phyloP scores from a whole-genome alignment of 306 rosid genomes.

The Amphicarpaea edgeworthii region DNA sequence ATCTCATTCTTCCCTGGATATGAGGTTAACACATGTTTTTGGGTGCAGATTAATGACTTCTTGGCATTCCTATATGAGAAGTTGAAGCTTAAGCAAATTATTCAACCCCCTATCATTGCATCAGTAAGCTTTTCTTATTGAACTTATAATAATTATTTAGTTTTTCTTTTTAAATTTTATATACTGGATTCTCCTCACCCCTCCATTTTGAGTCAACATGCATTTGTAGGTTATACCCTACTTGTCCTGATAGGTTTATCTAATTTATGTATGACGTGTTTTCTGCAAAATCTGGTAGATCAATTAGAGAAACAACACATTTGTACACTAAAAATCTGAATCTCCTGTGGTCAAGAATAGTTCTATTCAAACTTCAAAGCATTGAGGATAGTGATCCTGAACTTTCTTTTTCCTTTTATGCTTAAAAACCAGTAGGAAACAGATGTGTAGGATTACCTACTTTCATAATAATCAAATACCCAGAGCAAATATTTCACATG shows the following conservation, averaged over 20 bases:
- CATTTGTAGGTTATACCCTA: conserved; percentile 20
- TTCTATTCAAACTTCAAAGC: conserved; percentile 27
- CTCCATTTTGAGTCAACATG: conserved; percentile 21
- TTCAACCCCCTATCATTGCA: conserved; percentile 96
- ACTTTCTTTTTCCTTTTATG: not conserved
- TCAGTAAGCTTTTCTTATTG: conserved; percentile 69
- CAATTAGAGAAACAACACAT: not conserved
- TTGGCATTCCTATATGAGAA: conserved; percentile 60
- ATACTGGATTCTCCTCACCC: conserved; percentile 7
- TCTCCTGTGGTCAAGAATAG: not conserved
- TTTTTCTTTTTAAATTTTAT: not conserved
- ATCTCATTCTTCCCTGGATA: conserved; percentile 15
- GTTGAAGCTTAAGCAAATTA: conserved; percentile 92
- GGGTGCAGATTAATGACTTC: conserved; percentile 66
- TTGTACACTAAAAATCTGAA: conserved; percentile 13
- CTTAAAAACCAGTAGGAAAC: conserved; percentile 3
- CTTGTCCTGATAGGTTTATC: conserved; percentile 6
- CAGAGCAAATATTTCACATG: not conserved
- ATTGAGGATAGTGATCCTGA: conserved; percentile 2
- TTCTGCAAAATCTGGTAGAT: conserved; percentile 36
- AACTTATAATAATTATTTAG: conserved; percentile 15
- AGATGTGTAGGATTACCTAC: conserved; percentile 11
- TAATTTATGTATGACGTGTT: not conserved
- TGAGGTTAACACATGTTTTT: conserved; percentile 37
- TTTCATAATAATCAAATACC: not conserved